Evolutionary conservation across 805 yeast genomes (phyloP).

Genomic region (Nakazawaea ishiwadae): DNA sequence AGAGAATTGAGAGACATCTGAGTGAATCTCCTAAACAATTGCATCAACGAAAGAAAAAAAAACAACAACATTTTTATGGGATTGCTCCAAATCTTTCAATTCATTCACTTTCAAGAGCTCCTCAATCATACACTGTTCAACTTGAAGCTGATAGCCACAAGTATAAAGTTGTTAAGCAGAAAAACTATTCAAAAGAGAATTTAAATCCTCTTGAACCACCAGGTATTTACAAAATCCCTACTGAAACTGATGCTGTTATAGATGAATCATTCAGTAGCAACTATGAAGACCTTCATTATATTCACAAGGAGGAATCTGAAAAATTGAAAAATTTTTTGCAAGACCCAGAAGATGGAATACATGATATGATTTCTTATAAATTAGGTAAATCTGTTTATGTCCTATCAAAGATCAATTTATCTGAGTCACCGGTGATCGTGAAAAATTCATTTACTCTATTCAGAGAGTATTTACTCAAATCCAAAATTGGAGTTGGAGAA

Average conservation of each 20-base stretch:
- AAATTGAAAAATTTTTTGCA: background rate
- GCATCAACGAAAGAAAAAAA: constrained; percentile 1
- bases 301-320: background rate
- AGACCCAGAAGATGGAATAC: background rate
- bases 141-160: constrained; percentile 17
- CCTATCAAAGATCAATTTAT: background rate
- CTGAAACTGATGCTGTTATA: background rate
- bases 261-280: constrained; percentile 16
- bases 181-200: background rate
- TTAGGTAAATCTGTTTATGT: background rate
- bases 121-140: constrained; percentile 22
- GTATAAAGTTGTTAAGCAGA: background rate
- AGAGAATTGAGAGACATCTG: too few relatives aligned
- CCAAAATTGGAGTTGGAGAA: background rate
- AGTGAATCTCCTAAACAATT: too few relatives aligned
- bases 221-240: background rate
- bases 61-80: constrained; percentile 1
- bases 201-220: constrained; percentile 13
- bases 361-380: background rate
- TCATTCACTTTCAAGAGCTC: constrained; percentile 20
- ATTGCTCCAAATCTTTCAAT: constrained; percentile 8
- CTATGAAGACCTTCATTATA: constrained; percentile 15
- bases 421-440: background rate
- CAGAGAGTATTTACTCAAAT: background rate
- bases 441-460: background rate